Evolutionary conservation across 75 land plant genomes (phyloP).

Genomic region (Picea glauca): DNA sequence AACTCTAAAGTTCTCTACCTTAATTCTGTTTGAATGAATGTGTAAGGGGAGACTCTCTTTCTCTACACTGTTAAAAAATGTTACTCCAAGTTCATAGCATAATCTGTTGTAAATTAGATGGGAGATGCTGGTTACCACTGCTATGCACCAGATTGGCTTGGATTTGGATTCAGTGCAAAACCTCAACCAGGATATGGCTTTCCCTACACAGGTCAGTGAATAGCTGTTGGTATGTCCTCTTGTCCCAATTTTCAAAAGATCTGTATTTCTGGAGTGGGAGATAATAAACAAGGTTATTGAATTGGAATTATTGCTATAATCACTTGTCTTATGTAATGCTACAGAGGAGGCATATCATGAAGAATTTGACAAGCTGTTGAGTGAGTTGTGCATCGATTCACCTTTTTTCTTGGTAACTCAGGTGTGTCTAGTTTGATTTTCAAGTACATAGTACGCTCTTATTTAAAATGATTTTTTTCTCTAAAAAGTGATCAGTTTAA

Average conservation of each 20-base stretch:
- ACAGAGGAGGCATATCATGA: conserved; percentile 95
- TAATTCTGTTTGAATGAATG: neutral
- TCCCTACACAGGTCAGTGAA: conserved; percentile 70
- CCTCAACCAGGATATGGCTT: conserved; percentile 93
- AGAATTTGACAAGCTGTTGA: conserved; percentile 77
- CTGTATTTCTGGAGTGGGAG: neutral
- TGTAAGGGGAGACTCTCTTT: neutral
- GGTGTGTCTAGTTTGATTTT: conserved; percentile 33
- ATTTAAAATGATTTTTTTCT: neutral
- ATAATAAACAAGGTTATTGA: neutral
- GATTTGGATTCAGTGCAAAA: conserved; percentile 96
- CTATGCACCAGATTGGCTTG: conserved; percentile 98
- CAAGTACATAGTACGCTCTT: neutral
- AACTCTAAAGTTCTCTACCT: neutral
- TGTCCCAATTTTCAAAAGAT: neutral
- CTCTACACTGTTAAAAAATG: neutral
- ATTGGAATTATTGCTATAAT: conserved; percentile 9
- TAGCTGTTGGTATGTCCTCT: neutral
- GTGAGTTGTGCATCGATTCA: conserved; percentile 46
- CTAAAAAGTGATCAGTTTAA: neutral
- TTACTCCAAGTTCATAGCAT: neutral
- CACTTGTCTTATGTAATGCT: conserved; percentile 23
- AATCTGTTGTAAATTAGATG: conserved; percentile 44
- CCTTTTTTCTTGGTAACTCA: conserved; percentile 87
- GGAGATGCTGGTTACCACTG: conserved; percentile 87